A percentile compares a stretch with the other conserved stretches of the same genome.
Evolutionary conservation across 192 early-diverging fungal genomes (phyloP).

Genomic region (Coemansia reversa): DNA sequence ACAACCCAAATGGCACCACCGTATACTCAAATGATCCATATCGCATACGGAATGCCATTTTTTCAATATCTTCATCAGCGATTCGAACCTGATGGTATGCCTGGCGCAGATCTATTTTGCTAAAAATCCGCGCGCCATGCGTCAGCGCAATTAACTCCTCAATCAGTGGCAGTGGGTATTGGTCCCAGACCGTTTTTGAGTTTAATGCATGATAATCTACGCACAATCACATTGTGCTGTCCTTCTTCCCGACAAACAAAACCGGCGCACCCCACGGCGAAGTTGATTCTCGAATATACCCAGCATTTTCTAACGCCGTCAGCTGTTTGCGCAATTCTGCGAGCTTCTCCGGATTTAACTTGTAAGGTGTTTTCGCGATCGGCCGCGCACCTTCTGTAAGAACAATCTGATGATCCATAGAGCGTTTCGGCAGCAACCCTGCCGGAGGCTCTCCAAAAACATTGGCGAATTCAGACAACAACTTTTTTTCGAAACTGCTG

Average conservation of each 20-base stretch:
- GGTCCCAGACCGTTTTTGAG: slow-evolving; percentile 43
- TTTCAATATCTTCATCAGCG: slow-evolving; percentile 32
- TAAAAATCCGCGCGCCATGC: slow-evolving; percentile 27
- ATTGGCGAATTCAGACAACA: too few relatives aligned
- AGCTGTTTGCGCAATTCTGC: slow-evolving; percentile 36
- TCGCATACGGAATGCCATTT: slow-evolving; percentile 54
- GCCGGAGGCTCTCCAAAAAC: too few relatives aligned
- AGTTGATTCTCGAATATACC: slow-evolving; percentile 32
- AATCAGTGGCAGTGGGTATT: slow-evolving; percentile 56
- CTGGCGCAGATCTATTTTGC: slow-evolving; percentile 45
- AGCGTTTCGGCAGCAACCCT: neutral
- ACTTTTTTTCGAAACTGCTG: neutral
- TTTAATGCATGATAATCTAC: slow-evolving; percentile 62
- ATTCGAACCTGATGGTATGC: slow-evolving; percentile 54
- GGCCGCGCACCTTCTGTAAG: neutral
- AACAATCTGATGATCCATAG: neutral
- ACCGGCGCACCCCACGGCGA: slow-evolving; percentile 54
- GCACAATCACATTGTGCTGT: slow-evolving; percentile 36
- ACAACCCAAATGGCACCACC: slow-evolving; percentile 50
- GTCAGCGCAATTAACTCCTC: slow-evolving; percentile 44
- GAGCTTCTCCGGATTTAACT: slow-evolving; percentile 28
- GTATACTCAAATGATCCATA: too few relatives aligned
- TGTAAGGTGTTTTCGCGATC: slow-evolving; percentile 13
- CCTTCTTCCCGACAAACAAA: slow-evolving; percentile 44
- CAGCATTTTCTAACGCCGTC: slow-evolving; percentile 1